phyloP scores from a whole-genome alignment of 148 eudicot species.

The Silene uniflora region DNA sequence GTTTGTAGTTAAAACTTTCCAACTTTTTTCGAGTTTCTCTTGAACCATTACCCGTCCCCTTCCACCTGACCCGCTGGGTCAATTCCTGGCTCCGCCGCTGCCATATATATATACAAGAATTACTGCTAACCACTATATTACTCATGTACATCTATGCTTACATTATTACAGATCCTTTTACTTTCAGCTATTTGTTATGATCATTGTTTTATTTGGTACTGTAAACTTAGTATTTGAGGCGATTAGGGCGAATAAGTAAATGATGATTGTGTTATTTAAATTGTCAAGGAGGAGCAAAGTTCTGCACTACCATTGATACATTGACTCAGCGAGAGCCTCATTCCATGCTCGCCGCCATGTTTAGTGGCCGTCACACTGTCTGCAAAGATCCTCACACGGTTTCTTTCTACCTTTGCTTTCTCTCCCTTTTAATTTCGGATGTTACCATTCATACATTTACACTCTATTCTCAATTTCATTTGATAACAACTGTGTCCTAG shows the following conservation, averaged over 20 bases:
- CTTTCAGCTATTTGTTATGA: not conserved
- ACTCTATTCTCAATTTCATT: no score
- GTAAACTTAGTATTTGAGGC: not conserved
- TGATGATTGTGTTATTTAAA: slow-evolving; percentile 17
- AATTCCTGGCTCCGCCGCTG: no score
- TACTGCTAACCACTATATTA: not conserved
- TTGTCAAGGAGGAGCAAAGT: slow-evolving; percentile 71
- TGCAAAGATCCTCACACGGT: slow-evolving; percentile 72
- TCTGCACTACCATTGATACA: slow-evolving; percentile 81
- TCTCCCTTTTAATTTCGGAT: not conserved
- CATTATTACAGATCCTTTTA: not conserved
- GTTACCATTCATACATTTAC: not conserved
- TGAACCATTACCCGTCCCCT: no score
- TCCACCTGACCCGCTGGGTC: no score
- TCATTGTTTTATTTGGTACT: not conserved
- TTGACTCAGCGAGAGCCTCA: slow-evolving; percentile 86
- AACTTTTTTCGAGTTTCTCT: no score
- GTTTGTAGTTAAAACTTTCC: no score
- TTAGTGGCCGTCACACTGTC: slow-evolving; percentile 90
- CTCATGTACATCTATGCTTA: not conserved
- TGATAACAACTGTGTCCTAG: no score
- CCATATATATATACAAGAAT: not conserved
- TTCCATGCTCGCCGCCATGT: slow-evolving; percentile 98
- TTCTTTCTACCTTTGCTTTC: not conserved
- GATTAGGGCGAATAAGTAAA: not conserved